Conservation (phyloP, 2,329 filamentous ascomycete genomes). For the Pestalotiopsis sp. region DNA sequence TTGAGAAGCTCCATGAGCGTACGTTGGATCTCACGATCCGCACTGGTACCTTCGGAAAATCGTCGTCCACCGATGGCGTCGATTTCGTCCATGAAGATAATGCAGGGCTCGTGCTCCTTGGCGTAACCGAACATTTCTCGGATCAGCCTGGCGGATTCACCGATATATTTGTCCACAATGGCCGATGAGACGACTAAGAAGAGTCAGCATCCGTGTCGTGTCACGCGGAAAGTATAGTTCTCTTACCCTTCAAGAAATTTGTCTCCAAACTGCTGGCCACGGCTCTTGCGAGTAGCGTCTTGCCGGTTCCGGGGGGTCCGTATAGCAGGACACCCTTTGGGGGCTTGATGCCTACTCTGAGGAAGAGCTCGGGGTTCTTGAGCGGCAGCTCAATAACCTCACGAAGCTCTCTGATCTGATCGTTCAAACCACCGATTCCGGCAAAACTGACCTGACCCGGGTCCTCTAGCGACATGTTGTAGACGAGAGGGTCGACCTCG, state of each 20-base stretch:
- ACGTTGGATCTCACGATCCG: conserved; percentile 96
- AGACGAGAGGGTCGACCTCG: conserved; percentile 96
- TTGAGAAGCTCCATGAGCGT: conserved; percentile 99
- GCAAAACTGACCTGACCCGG: conserved; percentile 97
- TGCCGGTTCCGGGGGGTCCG: conserved; percentile 93
- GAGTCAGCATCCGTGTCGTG: conserved; percentile 15
- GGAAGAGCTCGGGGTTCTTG: conserved; percentile 97
- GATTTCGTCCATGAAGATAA: conserved; percentile 99
- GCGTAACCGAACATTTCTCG: conserved; percentile 99
- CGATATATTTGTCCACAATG: conserved; percentile 99
- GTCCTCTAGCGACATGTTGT: conserved; percentile 99
- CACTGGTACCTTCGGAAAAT: conserved; percentile 96
- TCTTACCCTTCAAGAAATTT: conserved; percentile 94
- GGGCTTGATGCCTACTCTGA: conserved; percentile 96
- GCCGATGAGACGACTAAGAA: conserved; percentile 88
- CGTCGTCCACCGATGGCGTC: conserved; percentile 96
- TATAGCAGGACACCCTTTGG: conserved; percentile 97
- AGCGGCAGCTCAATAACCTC: conserved; percentile 97
- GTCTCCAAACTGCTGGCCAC: conserved; percentile 96
- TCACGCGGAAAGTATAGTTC: not conserved
- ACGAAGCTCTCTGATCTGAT: conserved; percentile 94
- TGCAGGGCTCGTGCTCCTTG: conserved; percentile 98
- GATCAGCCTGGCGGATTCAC: conserved; percentile 94
- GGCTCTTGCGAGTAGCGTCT: conserved; percentile 90
- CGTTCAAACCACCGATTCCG: conserved; percentile 95